Evolutionary conservation across 2,329 filamentous ascomycete genomes (phyloP).

Genomic region (Botrytis medusae): DNA sequence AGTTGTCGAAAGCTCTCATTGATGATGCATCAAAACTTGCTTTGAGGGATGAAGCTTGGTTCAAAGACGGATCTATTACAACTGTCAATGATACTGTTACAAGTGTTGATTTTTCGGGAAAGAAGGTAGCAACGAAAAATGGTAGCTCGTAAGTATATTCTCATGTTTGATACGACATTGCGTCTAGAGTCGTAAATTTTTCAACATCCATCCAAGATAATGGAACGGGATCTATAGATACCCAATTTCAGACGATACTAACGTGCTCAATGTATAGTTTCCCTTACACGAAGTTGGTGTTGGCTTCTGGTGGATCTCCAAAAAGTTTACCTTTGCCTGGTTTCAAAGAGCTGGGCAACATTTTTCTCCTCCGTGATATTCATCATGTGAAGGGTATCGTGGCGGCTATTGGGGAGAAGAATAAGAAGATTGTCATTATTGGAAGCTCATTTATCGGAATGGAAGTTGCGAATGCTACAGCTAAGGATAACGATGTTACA

Average conservation of each 20-base stretch:
- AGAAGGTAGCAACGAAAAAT: slow-evolving; percentile 71
- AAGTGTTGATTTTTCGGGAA: slow-evolving; percentile 71
- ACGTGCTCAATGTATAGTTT: slow-evolving; percentile 38
- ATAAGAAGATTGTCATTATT: slow-evolving; percentile 89
- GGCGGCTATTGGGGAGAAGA: slow-evolving; percentile 74
- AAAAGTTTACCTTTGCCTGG: slow-evolving; percentile 75
- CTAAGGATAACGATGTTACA: slow-evolving; percentile 78
- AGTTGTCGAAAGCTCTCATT: slow-evolving; percentile 90
- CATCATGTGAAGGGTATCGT: slow-evolving; percentile 76
- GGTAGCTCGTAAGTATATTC: slow-evolving; percentile 54
- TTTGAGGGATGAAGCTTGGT: slow-evolving; percentile 76
- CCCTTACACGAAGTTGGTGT: slow-evolving; percentile 81
- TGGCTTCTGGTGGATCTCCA: slow-evolving; percentile 83
- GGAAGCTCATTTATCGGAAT: slow-evolving; percentile 97
- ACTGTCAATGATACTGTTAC: slow-evolving; percentile 65
- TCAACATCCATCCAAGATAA: not conserved
- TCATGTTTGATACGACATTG: no score
- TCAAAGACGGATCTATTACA: slow-evolving; percentile 60
- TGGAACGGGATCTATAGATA: not conserved
- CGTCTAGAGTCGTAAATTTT: not conserved
- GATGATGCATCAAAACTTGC: slow-evolving; percentile 77
- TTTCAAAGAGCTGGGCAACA: slow-evolving; percentile 81
- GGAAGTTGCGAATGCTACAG: slow-evolving; percentile 86
- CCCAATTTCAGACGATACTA: not conserved
- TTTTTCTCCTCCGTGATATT: slow-evolving; percentile 81